These are phyloP conservation scores for Triticum aestivum DNA, from an alignment of 176 grass and related monocot genomes.

Conservation along the genomic window IWGSC_CS_RefSeq_v2.1 NC_057811.1:431698339-431698838, in stretches of 20 bases:
- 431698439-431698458: neutral
- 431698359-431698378: neutral
- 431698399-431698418: neutral
- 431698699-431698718: conserved; percentile 2
- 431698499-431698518: no score
- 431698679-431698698: conserved; percentile 34
- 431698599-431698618: conserved; percentile 24
- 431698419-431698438: neutral
- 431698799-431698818: no score
- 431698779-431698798: conserved; percentile 26
- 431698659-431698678: neutral
- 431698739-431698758: conserved; percentile 29
- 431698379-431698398: neutral
- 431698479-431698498: no score
- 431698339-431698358: neutral
- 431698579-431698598: conserved; percentile 22
- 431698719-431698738: conserved; percentile 5
- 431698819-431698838: neutral
- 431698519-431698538: neutral
- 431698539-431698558: neutral
- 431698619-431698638: conserved; percentile 35
- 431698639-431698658: neutral
- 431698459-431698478: neutral
- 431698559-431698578: neutral
- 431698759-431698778: neutral